Conservation (phyloP, 78 protist genomes). For the Dictyostelium brefeldianum region DNA sequence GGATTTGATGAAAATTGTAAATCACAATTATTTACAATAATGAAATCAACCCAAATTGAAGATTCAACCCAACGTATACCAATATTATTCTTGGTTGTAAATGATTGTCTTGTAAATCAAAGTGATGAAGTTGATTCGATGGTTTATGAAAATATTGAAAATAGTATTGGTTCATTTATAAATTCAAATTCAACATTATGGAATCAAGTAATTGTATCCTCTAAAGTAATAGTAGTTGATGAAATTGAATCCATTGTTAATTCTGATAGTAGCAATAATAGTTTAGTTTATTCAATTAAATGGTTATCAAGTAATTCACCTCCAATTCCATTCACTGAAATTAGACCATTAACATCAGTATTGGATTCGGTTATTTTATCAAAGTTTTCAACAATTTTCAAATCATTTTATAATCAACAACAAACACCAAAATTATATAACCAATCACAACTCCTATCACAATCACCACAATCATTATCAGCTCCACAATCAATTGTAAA, state of each 20-base stretch:
- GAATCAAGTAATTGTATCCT: neutral
- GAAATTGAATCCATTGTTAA: neutral
- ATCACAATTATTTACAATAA: neutral
- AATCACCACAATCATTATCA: neutral
- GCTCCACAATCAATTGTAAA: conserved; percentile 21
- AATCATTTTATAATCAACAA: neutral
- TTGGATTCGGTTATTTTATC: conserved; percentile 1
- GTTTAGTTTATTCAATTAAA: neutral
- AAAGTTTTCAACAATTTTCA: neutral
- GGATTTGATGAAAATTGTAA: neutral
- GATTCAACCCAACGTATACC: conserved; percentile 3
- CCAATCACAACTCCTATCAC: neutral
- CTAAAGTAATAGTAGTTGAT: neutral
- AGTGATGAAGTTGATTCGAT: no score
- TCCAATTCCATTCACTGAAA: conserved; percentile 16
- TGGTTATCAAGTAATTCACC: conserved; percentile 1
- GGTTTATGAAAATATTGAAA: neutral
- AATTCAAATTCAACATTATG: neutral
- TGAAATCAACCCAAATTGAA: neutral
- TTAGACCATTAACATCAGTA: conserved; percentile 11
- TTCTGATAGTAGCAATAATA: neutral
- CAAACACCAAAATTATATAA: neutral
- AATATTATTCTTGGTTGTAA: neutral
- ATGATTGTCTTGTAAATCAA: neutral
- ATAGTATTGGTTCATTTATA: neutral